These are phyloP conservation scores for Daucus carota DNA, from an alignment of 129 eudicot genomes.

Conservation along the genomic window DNA sequence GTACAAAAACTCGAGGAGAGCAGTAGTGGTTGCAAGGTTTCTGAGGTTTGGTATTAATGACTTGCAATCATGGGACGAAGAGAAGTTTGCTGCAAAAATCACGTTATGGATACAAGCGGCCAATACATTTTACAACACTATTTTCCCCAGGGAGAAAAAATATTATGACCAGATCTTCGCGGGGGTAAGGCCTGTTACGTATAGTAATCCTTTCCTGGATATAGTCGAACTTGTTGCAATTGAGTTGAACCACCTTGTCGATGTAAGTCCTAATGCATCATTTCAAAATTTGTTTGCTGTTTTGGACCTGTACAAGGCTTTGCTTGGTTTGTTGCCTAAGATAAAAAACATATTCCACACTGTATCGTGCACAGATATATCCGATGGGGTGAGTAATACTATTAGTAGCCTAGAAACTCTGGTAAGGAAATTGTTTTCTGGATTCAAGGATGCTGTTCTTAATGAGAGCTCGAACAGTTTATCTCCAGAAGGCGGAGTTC, in stretches of 20 bases:
- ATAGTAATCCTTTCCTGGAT: background rate
- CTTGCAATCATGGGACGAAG: background rate
- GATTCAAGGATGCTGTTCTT: background rate
- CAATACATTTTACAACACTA: background rate
- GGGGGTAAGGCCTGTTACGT: background rate
- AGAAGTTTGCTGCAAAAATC: background rate
- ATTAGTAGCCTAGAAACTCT: background rate
- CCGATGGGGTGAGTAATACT: background rate
- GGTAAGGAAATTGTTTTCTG: background rate
- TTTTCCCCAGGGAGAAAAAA: background rate
- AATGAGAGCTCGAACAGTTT: background rate
- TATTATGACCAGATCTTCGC: background rate
- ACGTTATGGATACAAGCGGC: slow-evolving; percentile 1
- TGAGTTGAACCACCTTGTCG: no score
- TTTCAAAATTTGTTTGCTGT: background rate
- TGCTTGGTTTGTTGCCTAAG: background rate
- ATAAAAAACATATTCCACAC: background rate
- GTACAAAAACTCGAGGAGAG: background rate
- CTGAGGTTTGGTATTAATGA: background rate
- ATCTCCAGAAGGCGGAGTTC: background rate
- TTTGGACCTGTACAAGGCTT: background rate
- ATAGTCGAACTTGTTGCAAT: background rate
- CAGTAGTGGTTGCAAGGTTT: slow-evolving; percentile 1
- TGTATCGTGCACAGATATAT: background rate
- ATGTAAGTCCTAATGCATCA: no score